A percentile compares a stretch with the other conserved stretches of the same genome.
These are phyloP conservation scores for Pythium phragmiticola DNA, from an alignment of 352 stramenopile genomes.

Conservation along the genomic window DNA sequence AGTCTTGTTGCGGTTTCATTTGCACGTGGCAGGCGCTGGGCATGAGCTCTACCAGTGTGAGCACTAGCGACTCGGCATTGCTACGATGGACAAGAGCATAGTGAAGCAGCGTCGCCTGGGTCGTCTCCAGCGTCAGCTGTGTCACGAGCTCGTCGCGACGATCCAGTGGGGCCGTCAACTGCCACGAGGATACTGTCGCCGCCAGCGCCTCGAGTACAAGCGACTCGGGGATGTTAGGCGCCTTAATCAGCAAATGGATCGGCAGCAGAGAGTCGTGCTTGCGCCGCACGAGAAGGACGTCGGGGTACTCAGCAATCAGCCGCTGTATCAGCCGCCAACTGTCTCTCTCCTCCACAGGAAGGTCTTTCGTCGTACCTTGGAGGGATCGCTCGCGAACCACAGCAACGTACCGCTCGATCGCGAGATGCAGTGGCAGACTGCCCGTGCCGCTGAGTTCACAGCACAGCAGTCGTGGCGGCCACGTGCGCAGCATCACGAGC, in stretches of 20 bases:
- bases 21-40: constrained; percentile 27
- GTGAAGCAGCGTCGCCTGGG: constrained; percentile 53
- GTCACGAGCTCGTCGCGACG: not conserved
- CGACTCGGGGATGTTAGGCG: not conserved
- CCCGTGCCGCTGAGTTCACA: constrained; percentile 35
- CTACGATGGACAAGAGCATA: constrained; percentile 51
- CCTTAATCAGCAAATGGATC: constrained; percentile 19
- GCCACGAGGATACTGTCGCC: not conserved
- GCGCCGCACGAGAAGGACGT: constrained; percentile 12
- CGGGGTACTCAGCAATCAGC: constrained; percentile 9
- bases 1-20: constrained; percentile 33
- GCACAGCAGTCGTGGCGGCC: constrained; percentile 30
- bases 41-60: constrained; percentile 33
- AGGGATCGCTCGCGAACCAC: constrained; percentile 7
- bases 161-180: not conserved
- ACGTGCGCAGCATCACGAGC: constrained; percentile 41
- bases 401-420: constrained; percentile 34
- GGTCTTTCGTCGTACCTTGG: not conserved
- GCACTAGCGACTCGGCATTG: constrained; percentile 27
- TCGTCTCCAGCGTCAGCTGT: constrained; percentile 25
- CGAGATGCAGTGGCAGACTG: constrained; percentile 52
- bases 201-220: constrained; percentile 14
- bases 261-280: constrained; percentile 17
- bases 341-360: not conserved
- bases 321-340: constrained; percentile 20